Evolutionary conservation across 345 rosid genomes (phyloP), one percentile per base, ranked within the genome.

Genomic region (Rhodamnia rubescens): DNA sequence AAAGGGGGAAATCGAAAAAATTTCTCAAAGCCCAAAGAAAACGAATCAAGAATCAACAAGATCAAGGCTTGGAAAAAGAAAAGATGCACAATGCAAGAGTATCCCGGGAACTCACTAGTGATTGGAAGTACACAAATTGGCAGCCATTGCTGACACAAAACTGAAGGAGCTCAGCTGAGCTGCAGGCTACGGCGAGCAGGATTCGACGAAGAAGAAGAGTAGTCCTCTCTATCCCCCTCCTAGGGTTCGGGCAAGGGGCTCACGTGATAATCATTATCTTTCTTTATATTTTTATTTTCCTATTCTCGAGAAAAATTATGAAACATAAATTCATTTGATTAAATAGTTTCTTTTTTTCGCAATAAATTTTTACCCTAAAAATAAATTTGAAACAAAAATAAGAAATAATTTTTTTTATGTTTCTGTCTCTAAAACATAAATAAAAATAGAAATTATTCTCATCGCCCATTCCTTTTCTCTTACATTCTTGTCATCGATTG

Each of bases 81-180:
- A 18, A 32, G 78, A 69, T 8, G 78, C 78, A 2, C 78, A 0
- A 1, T 47, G 47, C 78, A 18, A 55, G 78, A 0, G 36, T 1
- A 81, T 69, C 78, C 85, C 57, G 54, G 49, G 74, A 78, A 85
- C 87, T 91, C 90, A 95, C 98, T 75, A 89, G 90, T 95, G 98
- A 74, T 98, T 88, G 74, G 99, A 95, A 74, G 96, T 92, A 98
- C 99, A 96, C 92, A 96, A 96, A 92, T 96, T 96, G 74, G 99
- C 94, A 32, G 98, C 96, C 98, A 96, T 95, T 15, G 22, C 74
- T 89, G 56, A 55, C 52, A 3, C 55, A 7, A 10, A 18, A n/a
- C 61, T 24, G 83, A 32, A 52, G 83, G 58, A 52, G 56, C 58
- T 52, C 27, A 18, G 51, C 56, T 32, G 42, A 27, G 69, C 69